Evolutionary conservation across 371 early-diverging fungal genomes (phyloP).

Genomic region (Rhizopus sp.): DNA sequence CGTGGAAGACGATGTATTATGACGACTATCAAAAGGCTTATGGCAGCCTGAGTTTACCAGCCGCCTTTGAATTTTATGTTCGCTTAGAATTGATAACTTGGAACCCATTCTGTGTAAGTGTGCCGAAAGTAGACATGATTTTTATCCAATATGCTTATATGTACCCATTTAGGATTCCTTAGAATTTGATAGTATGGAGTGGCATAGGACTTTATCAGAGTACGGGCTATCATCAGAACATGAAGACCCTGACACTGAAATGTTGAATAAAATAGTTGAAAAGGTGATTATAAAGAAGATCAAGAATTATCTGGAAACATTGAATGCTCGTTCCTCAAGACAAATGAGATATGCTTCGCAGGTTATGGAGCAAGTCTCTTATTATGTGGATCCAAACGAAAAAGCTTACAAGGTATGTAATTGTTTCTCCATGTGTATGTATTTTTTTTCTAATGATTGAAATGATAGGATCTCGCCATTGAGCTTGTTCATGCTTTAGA

Average conservation of each 20-base stretch:
- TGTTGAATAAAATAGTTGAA: slow-evolving; percentile 62
- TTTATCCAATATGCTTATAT: neutral
- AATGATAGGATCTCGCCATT: slow-evolving; percentile 28
- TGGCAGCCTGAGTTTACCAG: slow-evolving; percentile 68
- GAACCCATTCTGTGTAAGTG: slow-evolving; percentile 57
- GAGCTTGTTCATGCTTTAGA: slow-evolving; percentile 29
- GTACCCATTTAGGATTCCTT: slow-evolving; percentile 19
- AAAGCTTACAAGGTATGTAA: slow-evolving; percentile 36
- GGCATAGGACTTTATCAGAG: slow-evolving; percentile 51
- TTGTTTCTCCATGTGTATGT: neutral
- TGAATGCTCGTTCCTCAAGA: slow-evolving; percentile 33
- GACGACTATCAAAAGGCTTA: slow-evolving; percentile 73
- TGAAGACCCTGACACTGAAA: slow-evolving; percentile 56
- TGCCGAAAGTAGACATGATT: neutral
- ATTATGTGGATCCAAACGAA: slow-evolving; percentile 46
- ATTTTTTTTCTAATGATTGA: slow-evolving; percentile 1
- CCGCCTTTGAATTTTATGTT: slow-evolving; percentile 71
- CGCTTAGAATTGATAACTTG: slow-evolving; percentile 65
- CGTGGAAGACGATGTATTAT: slow-evolving; percentile 63
- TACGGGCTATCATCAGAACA: slow-evolving; percentile 50
- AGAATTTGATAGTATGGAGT: slow-evolving; percentile 58
- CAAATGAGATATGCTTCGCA: slow-evolving; percentile 43
- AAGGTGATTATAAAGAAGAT: slow-evolving; percentile 41
- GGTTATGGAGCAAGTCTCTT: slow-evolving; percentile 43
- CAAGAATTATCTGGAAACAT: slow-evolving; percentile 32